A percentile compares a stretch with the other conserved stretches of the same genome.
These are phyloP conservation scores for Fusarium beomiforme DNA, from an alignment of 2,329 filamentous ascomycete genomes.

Conservation along the genomic window DNA sequence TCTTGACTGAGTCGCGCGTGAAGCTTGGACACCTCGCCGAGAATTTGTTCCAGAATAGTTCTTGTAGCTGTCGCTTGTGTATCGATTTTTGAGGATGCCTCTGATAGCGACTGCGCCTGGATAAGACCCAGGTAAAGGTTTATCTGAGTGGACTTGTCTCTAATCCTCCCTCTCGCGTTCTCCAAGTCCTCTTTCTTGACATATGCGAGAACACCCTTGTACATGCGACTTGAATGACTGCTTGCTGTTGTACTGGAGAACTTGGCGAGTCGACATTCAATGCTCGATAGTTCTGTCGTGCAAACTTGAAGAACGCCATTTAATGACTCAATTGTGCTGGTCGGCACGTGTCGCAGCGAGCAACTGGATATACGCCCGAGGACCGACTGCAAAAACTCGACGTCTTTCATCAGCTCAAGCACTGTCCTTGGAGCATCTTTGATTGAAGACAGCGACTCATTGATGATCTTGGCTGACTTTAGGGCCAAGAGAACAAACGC, in stretches of 20 bases:
- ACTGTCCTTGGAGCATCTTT: slow-evolving; percentile 1
- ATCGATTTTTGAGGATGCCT: slow-evolving; percentile 11
- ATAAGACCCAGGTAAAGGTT: slow-evolving; percentile 24
- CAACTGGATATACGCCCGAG: background rate
- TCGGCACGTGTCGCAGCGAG: background rate
- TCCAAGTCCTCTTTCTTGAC: slow-evolving; percentile 25
- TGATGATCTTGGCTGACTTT: slow-evolving; percentile 12
- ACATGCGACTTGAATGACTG: background rate
- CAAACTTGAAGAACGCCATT: background rate
- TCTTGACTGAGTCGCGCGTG: background rate
- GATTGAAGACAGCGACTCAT: slow-evolving; percentile 12
- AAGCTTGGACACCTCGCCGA: slow-evolving; percentile 6
- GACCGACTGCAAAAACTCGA: slow-evolving; percentile 1
- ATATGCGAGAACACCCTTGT: background rate
- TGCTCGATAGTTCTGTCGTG: background rate
- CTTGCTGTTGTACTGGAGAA: background rate
- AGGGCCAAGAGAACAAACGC: slow-evolving; percentile 14
- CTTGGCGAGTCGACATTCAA: background rate
- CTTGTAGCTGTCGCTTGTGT: slow-evolving; percentile 1
- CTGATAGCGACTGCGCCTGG: slow-evolving; percentile 11
- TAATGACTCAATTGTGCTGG: slow-evolving; percentile 2
- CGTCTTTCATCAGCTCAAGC: background rate
- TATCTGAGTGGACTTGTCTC: slow-evolving; percentile 17
- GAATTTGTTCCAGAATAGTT: slow-evolving; percentile 12
- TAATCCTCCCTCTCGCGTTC: slow-evolving; percentile 3